Conservation (phyloP, 768 basidiomycete species). For the Termitomyces sp. region DNA sequence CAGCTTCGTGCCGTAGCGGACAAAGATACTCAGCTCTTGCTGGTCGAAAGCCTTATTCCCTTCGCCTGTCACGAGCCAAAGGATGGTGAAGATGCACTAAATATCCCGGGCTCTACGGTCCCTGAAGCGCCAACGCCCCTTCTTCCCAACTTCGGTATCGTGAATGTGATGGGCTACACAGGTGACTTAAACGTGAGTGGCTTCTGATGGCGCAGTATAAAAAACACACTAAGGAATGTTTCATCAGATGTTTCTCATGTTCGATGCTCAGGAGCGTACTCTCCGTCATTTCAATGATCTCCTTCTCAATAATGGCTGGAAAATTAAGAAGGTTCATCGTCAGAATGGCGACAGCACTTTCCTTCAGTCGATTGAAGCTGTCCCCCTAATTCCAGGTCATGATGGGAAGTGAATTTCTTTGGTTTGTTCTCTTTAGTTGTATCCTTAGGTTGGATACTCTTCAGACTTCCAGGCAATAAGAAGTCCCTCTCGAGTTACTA, state of each 20-base stretch:
- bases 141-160: conserved; percentile 33
- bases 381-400: neutral
- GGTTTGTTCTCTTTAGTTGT: no score
- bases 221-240: no score
- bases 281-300: no score
- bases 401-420: no score
- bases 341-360: neutral
- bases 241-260: neutral
- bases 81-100: neutral
- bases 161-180: neutral
- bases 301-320: neutral
- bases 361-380: neutral
- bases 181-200: no score
- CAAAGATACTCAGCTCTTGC: conserved; percentile 2
- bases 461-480: no score
- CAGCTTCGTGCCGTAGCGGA: conserved; percentile 1
- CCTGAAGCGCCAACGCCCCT: conserved; percentile 22
- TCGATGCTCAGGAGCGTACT: neutral
- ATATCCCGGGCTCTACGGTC: conserved; percentile 19
- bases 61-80: conserved; percentile 4
- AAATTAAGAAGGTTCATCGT: neutral
- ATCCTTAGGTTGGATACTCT: no score
- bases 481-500: no score
- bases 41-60: conserved; percentile 3
- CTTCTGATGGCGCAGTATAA: no score